Base-by-base conservation (phyloP, 176 grass and related monocot genomes). In the Rhynchospora pubera region DNA sequence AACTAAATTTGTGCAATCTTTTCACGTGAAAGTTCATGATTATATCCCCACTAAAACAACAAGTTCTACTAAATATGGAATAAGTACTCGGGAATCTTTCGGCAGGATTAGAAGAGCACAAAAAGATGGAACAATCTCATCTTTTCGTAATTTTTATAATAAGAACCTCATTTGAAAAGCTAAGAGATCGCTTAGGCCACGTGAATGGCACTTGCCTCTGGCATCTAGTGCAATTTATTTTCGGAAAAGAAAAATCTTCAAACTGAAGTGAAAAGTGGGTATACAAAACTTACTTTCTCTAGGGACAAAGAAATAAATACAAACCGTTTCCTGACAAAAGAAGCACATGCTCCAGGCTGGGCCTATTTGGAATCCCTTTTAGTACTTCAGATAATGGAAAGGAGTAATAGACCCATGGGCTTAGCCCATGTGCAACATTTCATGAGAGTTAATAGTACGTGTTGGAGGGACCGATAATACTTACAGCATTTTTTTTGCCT, bases 241-340 rank as follows among this genome's bases (percentile, higher is more conserved):
- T 26, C 6, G 6, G 19, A 70, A 48, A 72, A 13, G 4, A 72
- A 9, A 72, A 72, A 12, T 22, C 43, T 72, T 48, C 3, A 16
- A 76, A 76, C 48, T 53, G 71, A 76, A 76, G 13, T 50, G 53
- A 71, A 56, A 57, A 13, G 47, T 4, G 22, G 47, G 7, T 70
- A 16, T 50, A 21, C 60, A 19, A 69, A 12, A 14, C 62, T 7
- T 22, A 42, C 28, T 57, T 52, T 57, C n/a, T 72, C 10, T 57
- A 71, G 55, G 81, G 81, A 83, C 50, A 83, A 43, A 34, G 48
- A 69, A 72, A 53, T 69, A 57, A 83, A 83, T 83, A 39, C 64
- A 83, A 53, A 39, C 81, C 52, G 13, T 71, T 68, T 83, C 34
- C 48, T 72, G 55, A 83, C 65, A 66, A 39, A 82, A 43, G 44